Percentiles rank a stretch among this genome's conserved stretches.
phyloP scores from a whole-genome alignment of 345 rosid species.

The Punica granatum region DNA sequence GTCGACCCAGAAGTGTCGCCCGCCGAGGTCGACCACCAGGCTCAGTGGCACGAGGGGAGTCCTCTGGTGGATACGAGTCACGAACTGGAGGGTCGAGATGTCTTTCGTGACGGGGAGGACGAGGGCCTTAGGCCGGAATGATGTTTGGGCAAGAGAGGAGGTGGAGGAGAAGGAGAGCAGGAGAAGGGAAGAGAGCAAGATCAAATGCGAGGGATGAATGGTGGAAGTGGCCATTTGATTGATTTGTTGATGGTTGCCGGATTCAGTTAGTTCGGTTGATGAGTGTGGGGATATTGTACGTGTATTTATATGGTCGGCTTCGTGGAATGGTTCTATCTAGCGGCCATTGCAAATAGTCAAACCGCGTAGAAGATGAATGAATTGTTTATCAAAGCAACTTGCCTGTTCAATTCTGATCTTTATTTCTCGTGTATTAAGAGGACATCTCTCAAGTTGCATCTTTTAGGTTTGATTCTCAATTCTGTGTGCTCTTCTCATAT shows the following conservation, averaged over 20 bases:
- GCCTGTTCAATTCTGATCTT: too few species aligned
- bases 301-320: too few species aligned
- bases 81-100: constrained; percentile 27
- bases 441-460: too few species aligned
- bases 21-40: constrained; percentile 37
- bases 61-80: constrained; percentile 27
- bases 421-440: too few species aligned
- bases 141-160: constrained; percentile 7
- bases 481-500: too few species aligned
- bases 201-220: not conserved
- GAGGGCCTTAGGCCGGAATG: constrained; percentile 33
- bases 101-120: constrained; percentile 33
- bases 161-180: not conserved
- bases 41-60: constrained; percentile 29
- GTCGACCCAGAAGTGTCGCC: constrained; percentile 36
- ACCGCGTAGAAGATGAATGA: too few species aligned
- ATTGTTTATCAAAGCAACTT: too few species aligned
- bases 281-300: too few species aligned
- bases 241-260: not conserved
- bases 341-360: too few species aligned
- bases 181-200: constrained; percentile 1
- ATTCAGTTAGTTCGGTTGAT: too few species aligned
- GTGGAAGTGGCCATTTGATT: not conserved
- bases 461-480: too few species aligned
- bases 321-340: too few species aligned